Evolutionary conservation across 2,329 filamentous ascomycete species (phyloP), one percentile per base, ranked within the genome.

Genomic region (Fusarium miscanthi): DNA sequence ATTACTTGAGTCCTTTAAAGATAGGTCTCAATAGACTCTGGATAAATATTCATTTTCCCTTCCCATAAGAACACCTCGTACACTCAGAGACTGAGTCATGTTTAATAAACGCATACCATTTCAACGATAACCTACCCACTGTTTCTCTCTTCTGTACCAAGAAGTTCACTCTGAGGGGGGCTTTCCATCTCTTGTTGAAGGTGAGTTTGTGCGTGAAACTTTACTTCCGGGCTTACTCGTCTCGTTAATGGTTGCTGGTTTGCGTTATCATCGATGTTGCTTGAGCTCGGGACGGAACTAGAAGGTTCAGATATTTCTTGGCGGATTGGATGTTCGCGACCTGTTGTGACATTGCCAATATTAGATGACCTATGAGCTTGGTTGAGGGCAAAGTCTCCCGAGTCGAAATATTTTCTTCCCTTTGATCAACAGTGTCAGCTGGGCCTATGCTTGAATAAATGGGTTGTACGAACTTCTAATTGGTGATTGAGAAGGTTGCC

Each of bases 351-450:
- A 9, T 41, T 33, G 42, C 72, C 72, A 16, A 74, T 74, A 25
- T 72, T 48, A 11, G 72, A 74, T 30, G 69, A 37, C 25, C 21
- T 59, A n/a, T 63, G 52, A 46, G 73, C 73, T 61, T 75, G 58
- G 21, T 48, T 57, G 14, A 75, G 71, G 23, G 73, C 71, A 53
- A 75, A 74, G 48, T 75, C 71, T 19, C 73, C 71, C 14, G 71
- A 75, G 31, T 75, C 71, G 17, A 75, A 75, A 31, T 70, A 75
- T 19, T 70, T 68, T 33, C 71, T 70, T 52, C 52, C 57, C 71
- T 74, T 19, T 0, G 1, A 37, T 37, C 8, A 6, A 33, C 10
- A 30, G 3, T 21, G 38, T 72, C 17, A 65, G 52, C n/a, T 54
- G 21, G 16, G 12, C 23, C 13, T 4, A 12, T 12, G 8, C 6